phyloP scores from a whole-genome alignment of 805 yeast genomes.

The Metschnikowia shivogae region DNA sequence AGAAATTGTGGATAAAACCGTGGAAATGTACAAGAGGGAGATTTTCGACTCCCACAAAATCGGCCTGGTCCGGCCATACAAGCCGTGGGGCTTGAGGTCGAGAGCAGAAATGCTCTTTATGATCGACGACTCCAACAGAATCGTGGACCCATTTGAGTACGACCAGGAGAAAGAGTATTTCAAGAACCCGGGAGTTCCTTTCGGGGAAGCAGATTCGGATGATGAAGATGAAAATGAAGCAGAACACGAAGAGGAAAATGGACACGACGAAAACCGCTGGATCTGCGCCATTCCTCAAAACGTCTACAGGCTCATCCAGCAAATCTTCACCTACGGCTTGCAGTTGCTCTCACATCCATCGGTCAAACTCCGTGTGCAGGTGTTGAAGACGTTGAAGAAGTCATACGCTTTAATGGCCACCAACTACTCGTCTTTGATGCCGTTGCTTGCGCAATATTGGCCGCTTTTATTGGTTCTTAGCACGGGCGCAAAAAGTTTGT shows the following conservation, averaged over 20 bases:
- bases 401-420: constrained; percentile 32
- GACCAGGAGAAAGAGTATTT: constrained; percentile 39
- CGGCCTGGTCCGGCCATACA: constrained; percentile 18
- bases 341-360: constrained; percentile 67
- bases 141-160: constrained; percentile 26
- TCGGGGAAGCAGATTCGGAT: constrained; percentile 21
- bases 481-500: constrained; percentile 16
- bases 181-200: constrained; percentile 34
- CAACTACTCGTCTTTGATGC: constrained; percentile 28
- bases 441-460: constrained; percentile 34
- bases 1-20: constrained; percentile 50
- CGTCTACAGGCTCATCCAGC: constrained; percentile 55
- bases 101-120: constrained; percentile 42
- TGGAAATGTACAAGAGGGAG: constrained; percentile 25
- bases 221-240: constrained; percentile 27
- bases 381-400: constrained; percentile 43
- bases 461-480: constrained; percentile 23
- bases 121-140: constrained; percentile 33
- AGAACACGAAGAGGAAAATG: constrained; percentile 14
- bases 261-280: constrained; percentile 42
- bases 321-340: constrained; percentile 66
- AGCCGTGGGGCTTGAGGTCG: constrained; percentile 59
- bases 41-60: constrained; percentile 6
- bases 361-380: constrained; percentile 47
- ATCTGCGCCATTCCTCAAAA: constrained; percentile 58